phyloP scores from a whole-genome alignment of 2,329 filamentous ascomycete genomes.

The Scytalidium lignicola region DNA sequence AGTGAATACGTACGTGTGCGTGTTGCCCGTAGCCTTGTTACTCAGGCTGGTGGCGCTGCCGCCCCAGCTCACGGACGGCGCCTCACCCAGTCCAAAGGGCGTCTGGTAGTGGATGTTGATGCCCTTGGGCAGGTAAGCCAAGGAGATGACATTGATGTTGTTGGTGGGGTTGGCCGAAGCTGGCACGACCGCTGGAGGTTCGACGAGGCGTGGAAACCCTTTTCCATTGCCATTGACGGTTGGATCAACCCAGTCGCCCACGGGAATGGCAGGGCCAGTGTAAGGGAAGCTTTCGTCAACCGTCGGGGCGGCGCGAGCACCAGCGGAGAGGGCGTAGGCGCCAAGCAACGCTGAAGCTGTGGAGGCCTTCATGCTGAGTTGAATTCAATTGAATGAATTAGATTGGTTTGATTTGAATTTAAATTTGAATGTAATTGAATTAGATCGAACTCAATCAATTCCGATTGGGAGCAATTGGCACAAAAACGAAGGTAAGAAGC shows the following conservation, averaged over 20 bases:
- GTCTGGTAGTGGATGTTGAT: conserved; percentile 51
- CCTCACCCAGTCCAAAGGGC: conserved; percentile 43
- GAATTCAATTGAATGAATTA: no score
- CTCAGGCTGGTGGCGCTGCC: conserved; percentile 27
- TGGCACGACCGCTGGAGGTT: conserved; percentile 44
- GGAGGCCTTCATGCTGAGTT: conserved; percentile 5
- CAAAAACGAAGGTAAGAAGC: no score
- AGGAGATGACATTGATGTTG: conserved; percentile 47
- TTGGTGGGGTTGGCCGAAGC: conserved; percentile 37
- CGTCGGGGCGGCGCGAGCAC: conserved; percentile 3
- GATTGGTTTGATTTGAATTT: no score
- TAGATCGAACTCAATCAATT: no score
- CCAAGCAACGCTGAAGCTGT: conserved; percentile 7
- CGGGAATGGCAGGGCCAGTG: conserved; percentile 41
- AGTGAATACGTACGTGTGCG: conserved; percentile 31
- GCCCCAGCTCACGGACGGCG: conserved; percentile 41
- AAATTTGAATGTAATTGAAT: no score
- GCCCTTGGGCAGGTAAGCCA: conserved; percentile 42
- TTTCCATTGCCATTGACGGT: conserved; percentile 47
- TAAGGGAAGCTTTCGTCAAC: conserved; percentile 42
- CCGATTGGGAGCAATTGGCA: no score
- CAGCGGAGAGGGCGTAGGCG: conserved; percentile 1
- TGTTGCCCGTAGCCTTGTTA: conserved; percentile 32
- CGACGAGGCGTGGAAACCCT: conserved; percentile 44
- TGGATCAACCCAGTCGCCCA: conserved; percentile 46